These are phyloP conservation scores for Diutina scorzettiae DNA, from an alignment of 1,139 yeast genomes.

Conservation along the genomic window DNA sequence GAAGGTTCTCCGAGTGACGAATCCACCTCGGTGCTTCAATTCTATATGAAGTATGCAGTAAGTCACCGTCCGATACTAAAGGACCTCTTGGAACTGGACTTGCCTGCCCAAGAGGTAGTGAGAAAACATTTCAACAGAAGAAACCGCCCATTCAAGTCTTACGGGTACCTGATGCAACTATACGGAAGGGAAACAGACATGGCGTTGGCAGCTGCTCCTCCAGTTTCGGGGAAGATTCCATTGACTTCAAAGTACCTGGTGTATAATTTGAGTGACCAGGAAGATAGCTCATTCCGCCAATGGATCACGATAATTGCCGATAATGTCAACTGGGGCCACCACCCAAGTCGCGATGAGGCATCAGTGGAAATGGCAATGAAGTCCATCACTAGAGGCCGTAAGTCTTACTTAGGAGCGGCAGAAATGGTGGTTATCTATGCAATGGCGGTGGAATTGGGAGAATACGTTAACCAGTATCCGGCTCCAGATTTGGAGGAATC, in stretches of 20 bases:
- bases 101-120: not conserved
- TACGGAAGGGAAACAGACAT: not conserved
- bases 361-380: not conserved
- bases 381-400: not conserved
- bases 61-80: not conserved
- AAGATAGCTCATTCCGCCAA: not conserved
- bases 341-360: not conserved
- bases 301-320: not conserved
- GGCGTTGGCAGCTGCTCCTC: conserved; percentile 4
- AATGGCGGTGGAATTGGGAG: not conserved
- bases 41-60: not conserved
- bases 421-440: not conserved
- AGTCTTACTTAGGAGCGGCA: not conserved
- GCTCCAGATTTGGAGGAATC: too few species aligned
- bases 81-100: not conserved
- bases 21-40: not conserved
- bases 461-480: too few species aligned
- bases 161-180: not conserved
- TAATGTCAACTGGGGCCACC: not conserved
- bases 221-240: not conserved
- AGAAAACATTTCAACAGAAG: not conserved
- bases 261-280: not conserved
- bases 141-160: not conserved
- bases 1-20: not conserved
- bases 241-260: not conserved